Evolutionary conservation across 345 rosid species (phyloP).

Genomic region (Kandelia obovata): DNA sequence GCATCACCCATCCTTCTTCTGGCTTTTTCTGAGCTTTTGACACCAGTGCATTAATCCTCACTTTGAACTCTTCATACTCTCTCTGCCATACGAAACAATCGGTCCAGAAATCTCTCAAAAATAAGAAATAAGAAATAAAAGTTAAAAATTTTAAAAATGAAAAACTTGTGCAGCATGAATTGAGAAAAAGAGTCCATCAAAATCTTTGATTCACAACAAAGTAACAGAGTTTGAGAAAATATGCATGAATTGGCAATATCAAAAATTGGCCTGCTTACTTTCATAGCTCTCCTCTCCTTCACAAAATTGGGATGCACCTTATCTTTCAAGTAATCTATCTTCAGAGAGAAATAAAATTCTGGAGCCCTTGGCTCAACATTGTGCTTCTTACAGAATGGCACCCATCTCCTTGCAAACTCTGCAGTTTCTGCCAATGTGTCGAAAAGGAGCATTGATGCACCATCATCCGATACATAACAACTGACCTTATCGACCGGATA

Average conservation of each 20-base stretch:
- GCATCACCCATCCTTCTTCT: conserved; percentile 99
- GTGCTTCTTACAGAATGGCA: conserved; percentile 88
- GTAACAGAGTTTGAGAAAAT: neutral
- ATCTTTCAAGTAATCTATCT: conserved; percentile 92
- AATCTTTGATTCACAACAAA: neutral
- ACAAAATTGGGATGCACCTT: conserved; percentile 92
- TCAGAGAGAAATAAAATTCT: conserved; percentile 84
- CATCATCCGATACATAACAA: conserved; percentile 96
- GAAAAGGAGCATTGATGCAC: conserved; percentile 92
- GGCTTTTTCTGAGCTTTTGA: conserved; percentile 94
- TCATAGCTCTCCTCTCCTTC: conserved; percentile 97
- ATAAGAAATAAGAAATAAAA: no score
- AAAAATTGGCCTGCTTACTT: conserved; percentile 41
- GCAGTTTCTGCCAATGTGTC: conserved; percentile 85
- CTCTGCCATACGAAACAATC: conserved; percentile 43
- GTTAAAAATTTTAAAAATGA: no score
- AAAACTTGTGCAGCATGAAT: no score
- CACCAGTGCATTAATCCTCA: conserved; percentile 82
- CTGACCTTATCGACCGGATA: conserved; percentile 84
- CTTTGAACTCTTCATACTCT: conserved; percentile 97
- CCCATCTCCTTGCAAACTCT: conserved; percentile 98
- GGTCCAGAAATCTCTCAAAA: neutral
- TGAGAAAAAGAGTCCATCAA: no score
- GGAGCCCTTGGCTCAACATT: conserved; percentile 87
- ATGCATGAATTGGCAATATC: no score